phyloP scores from a whole-genome alignment of 345 rosid species.

The Lagerstroemia speciosa region DNA sequence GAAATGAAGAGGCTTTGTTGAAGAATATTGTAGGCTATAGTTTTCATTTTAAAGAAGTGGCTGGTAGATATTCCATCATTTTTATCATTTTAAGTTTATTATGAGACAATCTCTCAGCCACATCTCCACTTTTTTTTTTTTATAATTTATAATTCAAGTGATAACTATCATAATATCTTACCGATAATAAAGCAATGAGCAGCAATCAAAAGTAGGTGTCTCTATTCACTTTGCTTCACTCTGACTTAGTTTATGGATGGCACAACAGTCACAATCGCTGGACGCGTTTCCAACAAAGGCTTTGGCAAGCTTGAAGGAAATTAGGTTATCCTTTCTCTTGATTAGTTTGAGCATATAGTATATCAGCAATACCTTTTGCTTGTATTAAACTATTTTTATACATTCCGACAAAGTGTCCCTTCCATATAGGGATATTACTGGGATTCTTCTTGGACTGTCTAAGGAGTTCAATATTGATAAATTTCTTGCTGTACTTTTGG shows the following conservation, averaged over 20 bases:
- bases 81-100: neutral
- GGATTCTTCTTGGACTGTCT: conserved; percentile 53
- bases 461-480: conserved; percentile 65
- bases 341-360: neutral
- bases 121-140: neutral
- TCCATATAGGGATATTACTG: conserved; percentile 48
- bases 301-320: conserved; percentile 58
- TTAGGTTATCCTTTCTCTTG: conserved; percentile 35
- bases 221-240: neutral
- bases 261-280: conserved; percentile 53
- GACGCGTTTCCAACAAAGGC: conserved; percentile 58
- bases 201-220: neutral
- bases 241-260: conserved; percentile 20
- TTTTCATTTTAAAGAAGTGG: neutral
- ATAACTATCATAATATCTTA: neutral
- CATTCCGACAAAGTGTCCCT: conserved; percentile 11
- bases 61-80: neutral
- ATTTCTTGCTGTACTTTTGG: conserved; percentile 57
- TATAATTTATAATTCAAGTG: no score
- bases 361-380: neutral
- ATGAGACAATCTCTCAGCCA: neutral
- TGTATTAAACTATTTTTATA: conserved; percentile 1
- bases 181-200: neutral
- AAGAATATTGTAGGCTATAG: neutral
- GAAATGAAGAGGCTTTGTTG: neutral